Percentiles rank a stretch among this genome's conserved stretches.
phyloP scores from a whole-genome alignment of 768 basidiomycete genomes.

The Amyloporia xantha region DNA sequence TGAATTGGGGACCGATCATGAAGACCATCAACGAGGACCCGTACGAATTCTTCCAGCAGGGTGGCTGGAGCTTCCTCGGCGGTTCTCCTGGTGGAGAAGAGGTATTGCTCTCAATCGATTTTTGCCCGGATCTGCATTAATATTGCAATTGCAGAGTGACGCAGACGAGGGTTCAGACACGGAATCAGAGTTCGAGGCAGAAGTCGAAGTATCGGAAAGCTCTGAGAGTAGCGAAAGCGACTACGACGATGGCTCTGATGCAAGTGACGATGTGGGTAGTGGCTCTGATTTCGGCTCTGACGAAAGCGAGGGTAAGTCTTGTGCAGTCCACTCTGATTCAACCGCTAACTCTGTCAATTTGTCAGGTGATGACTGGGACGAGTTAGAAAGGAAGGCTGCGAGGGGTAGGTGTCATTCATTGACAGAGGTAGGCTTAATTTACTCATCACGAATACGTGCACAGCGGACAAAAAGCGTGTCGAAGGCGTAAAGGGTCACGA shows the following conservation, averaged over 20 bases:
- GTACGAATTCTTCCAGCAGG: conserved; percentile 89
- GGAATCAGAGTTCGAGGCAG: conserved; percentile 62
- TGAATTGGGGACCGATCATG: conserved; percentile 99
- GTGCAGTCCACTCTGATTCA: conserved; percentile 6
- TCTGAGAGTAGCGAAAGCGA: conserved; percentile 44
- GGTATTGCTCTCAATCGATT: conserved; percentile 34
- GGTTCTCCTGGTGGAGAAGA: conserved; percentile 58
- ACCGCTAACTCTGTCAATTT: conserved; percentile 5
- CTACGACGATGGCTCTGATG: conserved; percentile 40
- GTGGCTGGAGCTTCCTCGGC: conserved; percentile 93
- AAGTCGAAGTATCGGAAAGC: conserved; percentile 35
- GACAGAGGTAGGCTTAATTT: too few species aligned
- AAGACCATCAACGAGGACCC: conserved; percentile 97
- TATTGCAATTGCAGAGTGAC: conserved; percentile 38
- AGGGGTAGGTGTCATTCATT: conserved; percentile 49
- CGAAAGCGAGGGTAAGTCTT: conserved; percentile 49
- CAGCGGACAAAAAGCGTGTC: conserved; percentile 41
- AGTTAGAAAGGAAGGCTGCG: conserved; percentile 86
- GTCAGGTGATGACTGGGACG: conserved; percentile 91
- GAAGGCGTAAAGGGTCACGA: conserved; percentile 27
- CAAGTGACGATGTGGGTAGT: conserved; percentile 52
- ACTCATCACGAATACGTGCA: not conserved
- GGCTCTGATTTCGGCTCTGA: conserved; percentile 59
- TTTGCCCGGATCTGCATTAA: too few species aligned
- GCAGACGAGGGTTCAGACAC: conserved; percentile 57